These are phyloP conservation scores for Ustilago hordei DNA, from an alignment of 1,284 basidiomycete genomes.

Conservation along the genomic window DNA sequence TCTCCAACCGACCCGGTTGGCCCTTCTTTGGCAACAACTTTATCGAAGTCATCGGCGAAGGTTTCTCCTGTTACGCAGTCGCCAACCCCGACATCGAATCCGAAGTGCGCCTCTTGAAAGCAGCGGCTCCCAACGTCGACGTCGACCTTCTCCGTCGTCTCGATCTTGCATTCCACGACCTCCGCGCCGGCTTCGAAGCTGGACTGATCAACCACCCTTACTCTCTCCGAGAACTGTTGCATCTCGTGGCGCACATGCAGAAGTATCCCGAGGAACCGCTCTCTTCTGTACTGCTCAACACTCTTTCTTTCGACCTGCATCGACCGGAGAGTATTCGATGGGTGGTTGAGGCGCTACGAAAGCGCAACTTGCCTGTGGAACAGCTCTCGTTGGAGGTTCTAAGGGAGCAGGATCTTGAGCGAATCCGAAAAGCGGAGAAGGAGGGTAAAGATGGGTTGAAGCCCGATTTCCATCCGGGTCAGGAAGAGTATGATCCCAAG, in stretches of 20 bases:
- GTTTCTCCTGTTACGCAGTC: constrained; percentile 68
- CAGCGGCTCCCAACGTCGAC: constrained; percentile 65
- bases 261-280: constrained; percentile 68
- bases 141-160: constrained; percentile 62
- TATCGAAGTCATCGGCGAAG: constrained; percentile 69
- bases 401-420: constrained; percentile 43
- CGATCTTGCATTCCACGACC: constrained; percentile 68
- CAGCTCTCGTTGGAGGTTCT: constrained; percentile 60
- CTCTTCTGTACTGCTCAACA: constrained; percentile 68
- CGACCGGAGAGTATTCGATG: constrained; percentile 68
- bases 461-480: constrained; percentile 40
- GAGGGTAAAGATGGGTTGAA: constrained; percentile 55
- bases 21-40: constrained; percentile 69
- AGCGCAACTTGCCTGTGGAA: constrained; percentile 61
- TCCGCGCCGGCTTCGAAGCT: constrained; percentile 68
- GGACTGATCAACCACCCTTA: constrained; percentile 69
- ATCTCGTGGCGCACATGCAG: constrained; percentile 69
- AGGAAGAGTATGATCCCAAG: constrained; percentile 55
- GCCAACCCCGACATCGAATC: constrained; percentile 69
- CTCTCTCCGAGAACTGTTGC: constrained; percentile 69
- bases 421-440: constrained; percentile 28
- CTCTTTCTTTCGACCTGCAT: constrained; percentile 70
- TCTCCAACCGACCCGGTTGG: constrained; percentile 70
- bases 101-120: constrained; percentile 67
- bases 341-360: constrained; percentile 62